phyloP scores from a whole-genome alignment of 768 basidiomycete genomes.

The Gymnopilus dilepis region DNA sequence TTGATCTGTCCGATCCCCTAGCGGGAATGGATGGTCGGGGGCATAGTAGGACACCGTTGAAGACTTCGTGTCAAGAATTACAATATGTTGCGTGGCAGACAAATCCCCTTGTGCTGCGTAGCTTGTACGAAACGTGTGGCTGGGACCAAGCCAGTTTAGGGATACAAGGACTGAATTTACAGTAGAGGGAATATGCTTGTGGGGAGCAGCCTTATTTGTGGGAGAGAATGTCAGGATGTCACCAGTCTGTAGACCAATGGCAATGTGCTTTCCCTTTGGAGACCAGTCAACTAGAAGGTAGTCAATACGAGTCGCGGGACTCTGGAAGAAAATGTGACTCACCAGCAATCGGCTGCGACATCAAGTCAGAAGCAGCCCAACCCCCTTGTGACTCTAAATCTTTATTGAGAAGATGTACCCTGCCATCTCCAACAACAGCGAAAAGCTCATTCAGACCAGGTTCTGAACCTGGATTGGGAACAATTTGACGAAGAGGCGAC shows the following conservation, averaged over 20 bases:
- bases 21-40: constrained; percentile 46
- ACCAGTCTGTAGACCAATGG: constrained; percentile 72
- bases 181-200: constrained; percentile 68
- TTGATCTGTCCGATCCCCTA: constrained; percentile 42
- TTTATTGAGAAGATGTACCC: constrained; percentile 66
- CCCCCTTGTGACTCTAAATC: constrained; percentile 62
- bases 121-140: constrained; percentile 69
- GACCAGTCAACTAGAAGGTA: constrained; percentile 77
- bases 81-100: constrained; percentile 48
- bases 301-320: constrained; percentile 10
- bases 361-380: constrained; percentile 49
- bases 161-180: constrained; percentile 54
- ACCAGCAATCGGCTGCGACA: constrained; percentile 65
- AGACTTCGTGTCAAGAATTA: constrained; percentile 48
- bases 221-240: constrained; percentile 73
- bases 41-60: constrained; percentile 43
- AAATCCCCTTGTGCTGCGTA: constrained; percentile 50
- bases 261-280: constrained; percentile 85
- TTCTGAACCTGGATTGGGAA: constrained; percentile 67
- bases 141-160: constrained; percentile 70
- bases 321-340: constrained; percentile 29
- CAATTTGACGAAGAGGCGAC: constrained; percentile 55
- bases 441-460: constrained; percentile 57
- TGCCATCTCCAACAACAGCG: constrained; percentile 56
- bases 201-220: constrained; percentile 54